These are phyloP conservation scores for Arthrinium puccinioides DNA, from an alignment of 2,329 filamentous ascomycete genomes.

Conservation along the genomic window DNA sequence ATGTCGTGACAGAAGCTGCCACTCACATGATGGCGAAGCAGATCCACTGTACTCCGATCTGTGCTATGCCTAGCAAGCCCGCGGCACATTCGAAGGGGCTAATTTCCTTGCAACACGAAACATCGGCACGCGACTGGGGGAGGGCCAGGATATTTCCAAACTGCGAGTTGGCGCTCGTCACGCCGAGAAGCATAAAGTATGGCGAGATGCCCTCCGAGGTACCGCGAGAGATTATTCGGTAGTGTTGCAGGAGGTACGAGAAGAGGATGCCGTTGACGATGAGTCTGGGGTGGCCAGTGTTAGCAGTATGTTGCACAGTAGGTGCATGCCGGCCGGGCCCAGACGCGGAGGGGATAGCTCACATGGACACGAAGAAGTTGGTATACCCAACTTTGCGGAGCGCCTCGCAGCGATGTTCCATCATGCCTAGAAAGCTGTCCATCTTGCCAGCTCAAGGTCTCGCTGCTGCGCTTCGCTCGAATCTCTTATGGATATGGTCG, in stretches of 20 bases:
- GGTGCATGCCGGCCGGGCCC: not conserved
- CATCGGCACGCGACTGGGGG: slow-evolving; percentile 73
- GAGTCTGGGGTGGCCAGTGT: slow-evolving; percentile 39
- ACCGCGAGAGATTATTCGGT: slow-evolving; percentile 77
- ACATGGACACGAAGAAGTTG: slow-evolving; percentile 52
- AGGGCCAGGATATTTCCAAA: slow-evolving; percentile 90
- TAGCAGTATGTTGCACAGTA: slow-evolving; percentile 8
- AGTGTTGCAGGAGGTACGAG: slow-evolving; percentile 92
- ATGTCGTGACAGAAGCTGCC: no score
- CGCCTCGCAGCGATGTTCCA: slow-evolving; percentile 38
- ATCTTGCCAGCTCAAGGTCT: slow-evolving; percentile 20
- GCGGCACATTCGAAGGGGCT: slow-evolving; percentile 77
- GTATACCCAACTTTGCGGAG: slow-evolving; percentile 46
- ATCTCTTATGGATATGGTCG: no score
- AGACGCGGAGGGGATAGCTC: slow-evolving; percentile 15
- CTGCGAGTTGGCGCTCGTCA: slow-evolving; percentile 78
- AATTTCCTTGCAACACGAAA: slow-evolving; percentile 78
- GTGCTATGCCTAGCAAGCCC: slow-evolving; percentile 79
- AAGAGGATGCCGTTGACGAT: slow-evolving; percentile 83
- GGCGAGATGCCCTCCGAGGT: slow-evolving; percentile 94
- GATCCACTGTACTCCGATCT: slow-evolving; percentile 86
- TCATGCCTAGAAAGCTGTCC: slow-evolving; percentile 18
- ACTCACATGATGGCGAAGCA: slow-evolving; percentile 88
- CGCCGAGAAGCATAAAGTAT: slow-evolving; percentile 90
- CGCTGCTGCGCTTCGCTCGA: slow-evolving; percentile 5